A percentile compares a stretch with the other conserved stretches of the same genome.
These are phyloP conservation scores for Globisporangium barbulae DNA, from an alignment of 352 stramenopile species.

Conservation along the genomic window DNA sequence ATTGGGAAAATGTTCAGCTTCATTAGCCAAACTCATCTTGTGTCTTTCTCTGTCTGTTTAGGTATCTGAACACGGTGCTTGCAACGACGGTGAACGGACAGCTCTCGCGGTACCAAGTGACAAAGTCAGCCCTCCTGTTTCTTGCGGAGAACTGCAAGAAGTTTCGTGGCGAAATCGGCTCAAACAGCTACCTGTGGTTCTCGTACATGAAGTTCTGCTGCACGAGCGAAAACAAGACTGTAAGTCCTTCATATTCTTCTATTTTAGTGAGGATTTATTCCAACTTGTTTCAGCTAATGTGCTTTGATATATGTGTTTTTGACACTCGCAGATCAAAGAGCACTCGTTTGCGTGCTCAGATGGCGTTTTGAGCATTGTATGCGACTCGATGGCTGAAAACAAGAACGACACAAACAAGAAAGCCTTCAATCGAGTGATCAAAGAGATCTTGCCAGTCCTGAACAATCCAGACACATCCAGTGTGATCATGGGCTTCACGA, in stretches of 20 bases:
- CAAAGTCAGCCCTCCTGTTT: slow-evolving; percentile 56
- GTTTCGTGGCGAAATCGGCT: slow-evolving; percentile 53
- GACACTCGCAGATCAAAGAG: slow-evolving; percentile 59
- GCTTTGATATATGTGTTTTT: background rate
- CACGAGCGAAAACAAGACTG: slow-evolving; percentile 67
- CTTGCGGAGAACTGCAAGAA: slow-evolving; percentile 34
- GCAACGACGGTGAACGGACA: slow-evolving; percentile 59
- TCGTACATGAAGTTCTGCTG: slow-evolving; percentile 73
- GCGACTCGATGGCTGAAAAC: slow-evolving; percentile 31
- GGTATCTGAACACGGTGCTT: slow-evolving; percentile 58
- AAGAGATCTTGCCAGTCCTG: slow-evolving; percentile 61
- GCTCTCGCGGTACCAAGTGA: slow-evolving; percentile 64
- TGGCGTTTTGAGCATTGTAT: slow-evolving; percentile 40
- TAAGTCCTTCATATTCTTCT: slow-evolving; percentile 14
- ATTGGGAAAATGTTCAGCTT: background rate
- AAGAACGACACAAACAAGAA: slow-evolving; percentile 61
- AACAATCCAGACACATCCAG: slow-evolving; percentile 39
- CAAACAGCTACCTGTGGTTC: slow-evolving; percentile 53
- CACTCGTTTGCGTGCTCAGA: slow-evolving; percentile 48
- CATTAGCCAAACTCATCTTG: slow-evolving; percentile 1
- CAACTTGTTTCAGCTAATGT: too few relatives aligned
- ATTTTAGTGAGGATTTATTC: too few relatives aligned
- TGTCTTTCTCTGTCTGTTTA: slow-evolving; percentile 19
- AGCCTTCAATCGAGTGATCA: slow-evolving; percentile 65
- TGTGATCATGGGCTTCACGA: slow-evolving; percentile 41